Evolutionary conservation across 2,329 filamentous ascomycete species (phyloP).

Genomic region (Podosphaera aphanis): DNA sequence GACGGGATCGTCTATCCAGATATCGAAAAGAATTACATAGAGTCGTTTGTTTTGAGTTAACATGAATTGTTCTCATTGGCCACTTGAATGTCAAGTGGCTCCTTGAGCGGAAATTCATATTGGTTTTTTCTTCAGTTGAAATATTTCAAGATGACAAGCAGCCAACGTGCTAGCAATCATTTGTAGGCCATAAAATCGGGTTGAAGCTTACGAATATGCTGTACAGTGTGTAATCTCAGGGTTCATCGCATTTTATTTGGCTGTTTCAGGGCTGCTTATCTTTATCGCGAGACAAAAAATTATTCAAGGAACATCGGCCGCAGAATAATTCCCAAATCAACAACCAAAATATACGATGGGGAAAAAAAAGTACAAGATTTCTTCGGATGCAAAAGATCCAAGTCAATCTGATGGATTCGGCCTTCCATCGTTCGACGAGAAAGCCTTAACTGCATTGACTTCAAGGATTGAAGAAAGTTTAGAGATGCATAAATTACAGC

Average conservation of each 20-base stretch:
- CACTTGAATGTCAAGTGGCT: neutral
- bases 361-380: constrained; percentile 9
- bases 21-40: neutral
- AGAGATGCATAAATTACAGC: constrained; percentile 15
- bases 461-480: constrained; percentile 32
- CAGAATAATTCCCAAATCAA: neutral
- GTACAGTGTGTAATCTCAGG: too few species aligned
- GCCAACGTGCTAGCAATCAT: neutral
- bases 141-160: neutral
- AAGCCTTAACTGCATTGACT: constrained; percentile 28
- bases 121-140: neutral
- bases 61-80: too few species aligned
- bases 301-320: too few species aligned
- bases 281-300: too few species aligned
- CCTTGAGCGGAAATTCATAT: neutral
- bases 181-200: neutral
- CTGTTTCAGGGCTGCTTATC: too few species aligned
- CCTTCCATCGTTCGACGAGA: constrained; percentile 24
- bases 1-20: neutral
- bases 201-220: too few species aligned
- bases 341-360: constrained; percentile 8
- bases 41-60: too few species aligned
- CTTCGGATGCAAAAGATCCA: constrained; percentile 7
- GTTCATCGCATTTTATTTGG: too few species aligned
- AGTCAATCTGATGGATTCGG: constrained; percentile 4